These are phyloP conservation scores for Pseudozyma pruni DNA, from an alignment of 1,284 basidiomycete genomes.

Conservation along the genomic window DNA sequence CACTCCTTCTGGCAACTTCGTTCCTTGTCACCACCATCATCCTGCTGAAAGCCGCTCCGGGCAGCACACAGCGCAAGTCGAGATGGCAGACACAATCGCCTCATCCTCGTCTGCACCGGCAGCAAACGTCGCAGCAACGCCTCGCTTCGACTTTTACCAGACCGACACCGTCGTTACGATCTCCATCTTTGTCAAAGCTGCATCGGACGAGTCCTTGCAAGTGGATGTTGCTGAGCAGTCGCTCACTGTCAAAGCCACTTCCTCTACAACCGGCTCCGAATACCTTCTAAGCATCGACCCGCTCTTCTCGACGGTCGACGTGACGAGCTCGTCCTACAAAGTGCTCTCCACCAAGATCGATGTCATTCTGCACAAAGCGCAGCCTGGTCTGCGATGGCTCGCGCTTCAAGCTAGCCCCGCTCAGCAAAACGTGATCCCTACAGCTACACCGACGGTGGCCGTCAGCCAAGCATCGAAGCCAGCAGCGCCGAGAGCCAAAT, in stretches of 20 bases:
- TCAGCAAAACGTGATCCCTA: constrained; percentile 2
- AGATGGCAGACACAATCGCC: constrained; percentile 10
- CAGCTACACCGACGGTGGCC: constrained; percentile 18
- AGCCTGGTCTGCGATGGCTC: constrained; percentile 46
- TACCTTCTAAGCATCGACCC: constrained; percentile 37
- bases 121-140: constrained; percentile 6
- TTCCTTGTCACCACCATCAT: constrained; percentile 14
- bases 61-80: neutral
- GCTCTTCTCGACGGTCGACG: constrained; percentile 40
- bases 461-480: constrained; percentile 10
- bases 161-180: constrained; percentile 60
- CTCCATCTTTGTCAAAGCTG: constrained; percentile 60
- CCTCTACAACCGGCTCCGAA: constrained; percentile 27
- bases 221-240: constrained; percentile 29
- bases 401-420: constrained; percentile 11
- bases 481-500: constrained; percentile 18
- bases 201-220: constrained; percentile 36
- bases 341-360: constrained; percentile 59
- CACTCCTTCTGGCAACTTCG: constrained; percentile 26
- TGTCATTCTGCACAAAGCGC: constrained; percentile 50
- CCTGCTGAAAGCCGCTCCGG: neutral
- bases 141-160: constrained; percentile 67
- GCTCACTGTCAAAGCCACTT: constrained; percentile 24
- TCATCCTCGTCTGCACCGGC: constrained; percentile 3
- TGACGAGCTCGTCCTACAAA: constrained; percentile 34